Evolutionary conservation across 1,284 basidiomycete species (phyloP), one percentile per base, ranked within the genome.

Genomic region (Moesziomyces sp.): DNA sequence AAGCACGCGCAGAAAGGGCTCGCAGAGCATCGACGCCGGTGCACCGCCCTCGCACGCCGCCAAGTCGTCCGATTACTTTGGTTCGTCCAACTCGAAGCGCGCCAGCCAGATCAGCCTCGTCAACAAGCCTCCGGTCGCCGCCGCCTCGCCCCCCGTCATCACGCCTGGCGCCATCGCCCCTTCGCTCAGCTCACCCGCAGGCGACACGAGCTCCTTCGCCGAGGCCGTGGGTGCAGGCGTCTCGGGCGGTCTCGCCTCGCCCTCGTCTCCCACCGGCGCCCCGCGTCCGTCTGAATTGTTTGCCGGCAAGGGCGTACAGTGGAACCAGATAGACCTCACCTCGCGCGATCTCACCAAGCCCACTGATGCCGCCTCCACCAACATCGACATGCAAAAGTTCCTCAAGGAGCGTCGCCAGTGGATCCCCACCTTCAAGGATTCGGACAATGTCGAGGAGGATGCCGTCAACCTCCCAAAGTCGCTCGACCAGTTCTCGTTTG

Each of bases 271-370:
- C 0, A 21, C 57, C 10, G 21, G 40, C 18, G 66, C 52, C 2
- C 66, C 66, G n/a, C 66, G 70, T 18, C 78, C 78, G 3, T 77
- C 74, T 16, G 79, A 80, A 30, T 60, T 77, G 24, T 80, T 78
- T 46, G 79, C 77, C 14, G 79, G 77, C 42, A 78, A 79, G 48
- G 79, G 77, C 30, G 71, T 80, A 23, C 65, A 76, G 48, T 80
- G 79, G 79, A 60, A 77, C n/a, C 48, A 67, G 47, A 63, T 77
- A 51, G 68, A 71, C 14, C 73, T 80, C 55, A 74, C 72, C 50
- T 46, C 66, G 52, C 59, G 63, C 30, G 51, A 62, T 24, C 43
- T 60, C 52, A 47, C 53, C 61, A 62, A 59, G 23, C 44, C 66
- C 24, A 52, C 54, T 45, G 65, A 65, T 35, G 48, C 55, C 10